Evolutionary conservation across 2,329 filamentous ascomycete genomes (phyloP).

Genomic region (Pezicula radicicola): DNA sequence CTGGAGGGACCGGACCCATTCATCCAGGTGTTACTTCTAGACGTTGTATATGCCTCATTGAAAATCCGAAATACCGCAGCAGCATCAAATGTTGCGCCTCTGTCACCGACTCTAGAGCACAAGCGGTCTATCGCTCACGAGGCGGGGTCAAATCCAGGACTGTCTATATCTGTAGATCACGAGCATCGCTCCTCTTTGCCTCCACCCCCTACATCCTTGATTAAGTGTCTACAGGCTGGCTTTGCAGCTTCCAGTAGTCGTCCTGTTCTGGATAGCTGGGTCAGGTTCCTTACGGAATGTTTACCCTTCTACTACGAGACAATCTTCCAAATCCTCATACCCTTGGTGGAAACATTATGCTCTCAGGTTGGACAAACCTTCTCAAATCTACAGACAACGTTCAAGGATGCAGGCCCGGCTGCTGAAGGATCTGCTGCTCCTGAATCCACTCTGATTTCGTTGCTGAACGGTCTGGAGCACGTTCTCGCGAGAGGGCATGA

Average conservation of each 20-base stretch:
- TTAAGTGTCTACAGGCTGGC: constrained; percentile 81
- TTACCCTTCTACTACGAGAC: constrained; percentile 79
- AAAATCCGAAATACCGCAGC: constrained; percentile 53
- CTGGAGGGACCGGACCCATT: constrained; percentile 62
- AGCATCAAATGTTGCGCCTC: constrained; percentile 10
- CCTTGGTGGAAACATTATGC: constrained; percentile 87
- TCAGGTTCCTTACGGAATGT: constrained; percentile 78
- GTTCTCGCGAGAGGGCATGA: constrained; percentile 86
- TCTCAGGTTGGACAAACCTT: constrained; percentile 73
- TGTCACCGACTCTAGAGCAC: constrained; percentile 21
- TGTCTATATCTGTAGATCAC: constrained; percentile 40
- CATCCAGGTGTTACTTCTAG: constrained; percentile 74
- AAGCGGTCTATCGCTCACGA: constrained; percentile 23
- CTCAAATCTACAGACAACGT: constrained; percentile 63
- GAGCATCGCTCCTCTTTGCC: constrained; percentile 36
- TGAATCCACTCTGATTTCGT: constrained; percentile 74
- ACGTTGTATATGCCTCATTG: constrained; percentile 72
- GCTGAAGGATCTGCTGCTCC: constrained; percentile 41
- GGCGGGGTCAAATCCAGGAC: constrained; percentile 34
- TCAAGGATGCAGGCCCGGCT: constrained; percentile 40
- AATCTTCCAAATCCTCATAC: constrained; percentile 88
- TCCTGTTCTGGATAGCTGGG: constrained; percentile 85
- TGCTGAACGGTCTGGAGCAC: constrained; percentile 91
- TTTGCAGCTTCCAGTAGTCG: constrained; percentile 73
- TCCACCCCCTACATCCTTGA: constrained; percentile 66